A percentile compares a stretch with the other conserved stretches of the same genome.
Evolutionary conservation across 352 stramenopile species (phyloP).

Genomic region (Globisporangium carolinianum): DNA sequence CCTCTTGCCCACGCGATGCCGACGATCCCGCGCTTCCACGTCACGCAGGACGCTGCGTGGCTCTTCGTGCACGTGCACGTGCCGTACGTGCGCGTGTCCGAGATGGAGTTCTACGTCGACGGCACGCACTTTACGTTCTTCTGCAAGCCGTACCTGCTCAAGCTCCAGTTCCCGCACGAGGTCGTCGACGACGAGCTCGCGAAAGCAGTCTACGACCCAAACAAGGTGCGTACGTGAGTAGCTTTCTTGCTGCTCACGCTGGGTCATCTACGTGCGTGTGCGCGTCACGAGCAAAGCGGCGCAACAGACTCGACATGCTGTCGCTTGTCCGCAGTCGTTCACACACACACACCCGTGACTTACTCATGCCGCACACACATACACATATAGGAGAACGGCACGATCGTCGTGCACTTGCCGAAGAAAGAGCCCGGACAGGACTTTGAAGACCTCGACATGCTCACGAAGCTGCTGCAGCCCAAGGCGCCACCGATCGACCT

Average conservation of each 20-base stretch:
- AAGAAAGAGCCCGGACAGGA: slow-evolving; percentile 85
- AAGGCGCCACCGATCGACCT: slow-evolving; percentile 35
- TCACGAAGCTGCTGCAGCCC: slow-evolving; percentile 86
- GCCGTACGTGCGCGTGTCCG: slow-evolving; percentile 86
- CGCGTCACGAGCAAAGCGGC: no score
- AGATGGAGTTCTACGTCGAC: slow-evolving; percentile 91
- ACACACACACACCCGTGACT: neutral
- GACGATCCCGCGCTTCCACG: slow-evolving; percentile 73
- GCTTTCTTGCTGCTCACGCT: no score
- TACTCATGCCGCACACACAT: neutral
- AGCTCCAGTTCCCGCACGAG: slow-evolving; percentile 89
- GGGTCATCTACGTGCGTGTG: no score
- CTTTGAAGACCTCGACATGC: slow-evolving; percentile 91
- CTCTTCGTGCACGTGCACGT: slow-evolving; percentile 86
- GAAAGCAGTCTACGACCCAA: slow-evolving; percentile 89
- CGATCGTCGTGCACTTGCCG: slow-evolving; percentile 86
- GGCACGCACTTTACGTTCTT: slow-evolving; percentile 91
- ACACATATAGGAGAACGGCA: slow-evolving; percentile 80
- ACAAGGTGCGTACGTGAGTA: slow-evolving; percentile 38
- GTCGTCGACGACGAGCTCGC: slow-evolving; percentile 86
- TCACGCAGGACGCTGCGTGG: slow-evolving; percentile 77
- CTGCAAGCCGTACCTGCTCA: slow-evolving; percentile 97
- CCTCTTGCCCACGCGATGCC: slow-evolving; percentile 32
- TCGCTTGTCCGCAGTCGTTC: neutral
- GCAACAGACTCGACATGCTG: no score